phyloP scores from a whole-genome alignment of 2,329 filamentous ascomycete genomes.

The Alternaria triticina region DNA sequence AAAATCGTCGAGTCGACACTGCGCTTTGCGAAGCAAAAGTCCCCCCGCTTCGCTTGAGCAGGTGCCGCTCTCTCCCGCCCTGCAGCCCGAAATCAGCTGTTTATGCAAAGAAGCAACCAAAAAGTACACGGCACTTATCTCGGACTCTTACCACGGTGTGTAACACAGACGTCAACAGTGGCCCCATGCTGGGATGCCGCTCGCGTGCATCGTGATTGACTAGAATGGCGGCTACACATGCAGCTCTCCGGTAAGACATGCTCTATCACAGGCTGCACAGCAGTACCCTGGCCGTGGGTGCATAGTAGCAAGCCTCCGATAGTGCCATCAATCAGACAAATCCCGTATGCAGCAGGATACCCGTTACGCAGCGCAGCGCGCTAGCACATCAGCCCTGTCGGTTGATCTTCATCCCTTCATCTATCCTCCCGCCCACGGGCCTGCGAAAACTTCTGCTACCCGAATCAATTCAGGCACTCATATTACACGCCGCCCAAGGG shows the following conservation, averaged over 20 bases:
- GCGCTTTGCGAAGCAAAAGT: constrained; percentile 3
- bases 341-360: constrained; percentile 18
- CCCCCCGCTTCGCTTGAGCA: constrained; percentile 10
- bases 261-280: constrained; percentile 16
- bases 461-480: constrained; percentile 14
- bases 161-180: constrained; percentile 18
- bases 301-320: constrained; percentile 17
- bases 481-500: neutral
- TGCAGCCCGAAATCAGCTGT: constrained; percentile 21
- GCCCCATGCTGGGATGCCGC: constrained; percentile 5
- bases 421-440: constrained; percentile 4
- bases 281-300: constrained; percentile 17
- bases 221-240: constrained; percentile 25
- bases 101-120: constrained; percentile 14
- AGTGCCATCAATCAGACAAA: constrained; percentile 17
- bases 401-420: constrained; percentile 10
- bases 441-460: neutral
- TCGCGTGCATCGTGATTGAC: constrained; percentile 20
- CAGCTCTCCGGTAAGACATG: constrained; percentile 24
- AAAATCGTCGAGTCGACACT: constrained; percentile 10
- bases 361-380: constrained; percentile 20
- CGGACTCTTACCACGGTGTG: constrained; percentile 14
- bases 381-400: constrained; percentile 12
- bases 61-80: constrained; percentile 6
- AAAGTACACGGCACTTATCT: constrained; percentile 19